Conservation (phyloP, 257 asterid genomes). For the Knoxia roxburghii region DNA sequence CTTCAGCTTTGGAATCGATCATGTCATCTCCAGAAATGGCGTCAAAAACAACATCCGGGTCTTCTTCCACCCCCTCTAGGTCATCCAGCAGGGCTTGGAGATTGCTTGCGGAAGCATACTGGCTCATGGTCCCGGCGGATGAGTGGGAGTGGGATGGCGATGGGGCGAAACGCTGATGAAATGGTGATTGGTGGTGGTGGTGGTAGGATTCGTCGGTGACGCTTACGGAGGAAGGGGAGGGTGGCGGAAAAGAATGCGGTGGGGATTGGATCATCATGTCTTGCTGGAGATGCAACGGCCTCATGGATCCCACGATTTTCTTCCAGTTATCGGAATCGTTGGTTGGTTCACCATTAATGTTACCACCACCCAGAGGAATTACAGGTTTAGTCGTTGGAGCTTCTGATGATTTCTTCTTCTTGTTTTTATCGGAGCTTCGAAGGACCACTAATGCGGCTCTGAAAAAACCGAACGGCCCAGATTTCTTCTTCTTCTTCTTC, state of each 20-base stretch:
- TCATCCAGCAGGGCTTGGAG: slow-evolving; percentile 25
- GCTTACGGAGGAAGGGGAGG: not conserved
- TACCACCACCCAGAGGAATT: no score
- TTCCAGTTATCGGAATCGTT: slow-evolving; percentile 39
- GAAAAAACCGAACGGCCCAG: slow-evolving; percentile 47
- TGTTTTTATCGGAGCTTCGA: slow-evolving; percentile 24
- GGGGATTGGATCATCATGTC: slow-evolving; percentile 25
- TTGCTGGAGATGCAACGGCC: slow-evolving; percentile 64
- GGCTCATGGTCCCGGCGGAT: slow-evolving; percentile 31
- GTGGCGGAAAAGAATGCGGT: slow-evolving; percentile 15
- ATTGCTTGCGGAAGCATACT: slow-evolving; percentile 31
- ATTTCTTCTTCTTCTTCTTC: slow-evolving; percentile 27
- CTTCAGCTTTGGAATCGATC: slow-evolving; percentile 38
- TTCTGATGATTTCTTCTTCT: slow-evolving; percentile 15
- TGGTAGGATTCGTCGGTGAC: slow-evolving; percentile 3
- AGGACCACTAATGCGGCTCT: slow-evolving; percentile 45
- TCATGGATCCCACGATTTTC: slow-evolving; percentile 60
- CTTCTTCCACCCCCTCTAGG: not conserved
- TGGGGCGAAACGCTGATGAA: no score
- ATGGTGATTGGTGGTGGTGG: slow-evolving; percentile 12
- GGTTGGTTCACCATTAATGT: not conserved
- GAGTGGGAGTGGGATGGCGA: slow-evolving; percentile 5
- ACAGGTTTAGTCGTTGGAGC: no score
- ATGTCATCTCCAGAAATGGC: slow-evolving; percentile 29
- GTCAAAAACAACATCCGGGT: slow-evolving; percentile 32